Percentiles rank a stretch among this genome's conserved stretches.
Conservation (phyloP, 192 early-diverging fungal species). For the Umbelopsis sp. region DNA sequence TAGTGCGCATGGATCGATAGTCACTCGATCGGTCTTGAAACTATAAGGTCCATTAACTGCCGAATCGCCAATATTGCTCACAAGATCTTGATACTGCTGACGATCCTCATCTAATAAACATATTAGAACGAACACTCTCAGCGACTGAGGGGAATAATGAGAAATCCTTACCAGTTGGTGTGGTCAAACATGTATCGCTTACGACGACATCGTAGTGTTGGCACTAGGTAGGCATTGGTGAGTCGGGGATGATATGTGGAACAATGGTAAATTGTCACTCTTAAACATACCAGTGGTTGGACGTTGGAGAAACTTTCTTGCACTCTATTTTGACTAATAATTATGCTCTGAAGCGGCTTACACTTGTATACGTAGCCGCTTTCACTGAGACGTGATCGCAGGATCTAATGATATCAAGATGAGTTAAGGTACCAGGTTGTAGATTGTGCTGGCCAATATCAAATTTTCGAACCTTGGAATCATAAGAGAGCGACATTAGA, state of each 20-base stretch:
- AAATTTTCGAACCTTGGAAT: neutral
- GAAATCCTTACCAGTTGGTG: neutral
- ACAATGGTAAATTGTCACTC: neutral
- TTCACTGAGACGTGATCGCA: neutral
- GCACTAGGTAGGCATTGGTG: neutral
- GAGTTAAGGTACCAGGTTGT: neutral
- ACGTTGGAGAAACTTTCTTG: neutral
- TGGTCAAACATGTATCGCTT: neutral
- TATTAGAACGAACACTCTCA: neutral
- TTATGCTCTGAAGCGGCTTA: constrained; percentile 5
- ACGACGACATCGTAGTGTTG: neutral
- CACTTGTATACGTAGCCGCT: constrained; percentile 11
- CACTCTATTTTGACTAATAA: neutral
- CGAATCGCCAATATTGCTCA: neutral
- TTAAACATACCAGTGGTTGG: constrained; percentile 1
- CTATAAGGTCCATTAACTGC: neutral
- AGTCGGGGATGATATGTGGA: neutral
- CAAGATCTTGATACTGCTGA: neutral
- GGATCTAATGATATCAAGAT: neutral
- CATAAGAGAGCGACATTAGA: constrained; percentile 14
- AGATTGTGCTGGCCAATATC: neutral
- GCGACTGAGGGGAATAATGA: neutral
- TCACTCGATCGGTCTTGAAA: constrained; percentile 7
- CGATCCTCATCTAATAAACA: neutral
- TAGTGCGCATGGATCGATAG: neutral